These are phyloP conservation scores for Cladosporium sp. DNA, from an alignment of 2,329 filamentous ascomycete genomes.

Conservation along the genomic window DNA sequence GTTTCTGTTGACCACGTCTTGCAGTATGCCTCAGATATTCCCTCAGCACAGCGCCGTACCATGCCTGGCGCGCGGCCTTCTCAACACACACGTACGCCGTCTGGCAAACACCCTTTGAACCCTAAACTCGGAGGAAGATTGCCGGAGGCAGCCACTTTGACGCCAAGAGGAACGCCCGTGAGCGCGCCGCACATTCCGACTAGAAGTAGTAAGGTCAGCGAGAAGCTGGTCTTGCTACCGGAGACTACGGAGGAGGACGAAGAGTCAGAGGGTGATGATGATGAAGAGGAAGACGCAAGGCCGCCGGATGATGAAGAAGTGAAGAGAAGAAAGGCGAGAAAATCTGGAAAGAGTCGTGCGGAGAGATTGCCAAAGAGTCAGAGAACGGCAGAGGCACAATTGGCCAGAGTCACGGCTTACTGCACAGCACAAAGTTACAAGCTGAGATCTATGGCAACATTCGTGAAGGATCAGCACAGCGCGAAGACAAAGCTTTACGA, in stretches of 20 bases:
- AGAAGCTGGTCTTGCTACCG: constrained; percentile 93
- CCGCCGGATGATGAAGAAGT: constrained; percentile 69
- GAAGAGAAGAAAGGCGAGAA: constrained; percentile 61
- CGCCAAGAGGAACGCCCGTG: constrained; percentile 43
- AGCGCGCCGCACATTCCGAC: constrained; percentile 63
- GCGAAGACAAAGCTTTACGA: constrained; percentile 96
- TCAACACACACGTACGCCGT: constrained; percentile 50
- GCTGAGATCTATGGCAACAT: constrained; percentile 82
- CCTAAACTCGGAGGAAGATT: constrained; percentile 45
- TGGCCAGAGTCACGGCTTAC: constrained; percentile 90
- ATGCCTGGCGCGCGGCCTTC: constrained; percentile 59
- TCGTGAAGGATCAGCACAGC: constrained; percentile 81
- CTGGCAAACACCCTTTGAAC: constrained; percentile 53
- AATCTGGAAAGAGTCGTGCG: constrained; percentile 81
- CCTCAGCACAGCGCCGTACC: constrained; percentile 83
- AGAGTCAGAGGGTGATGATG: constrained; percentile 55
- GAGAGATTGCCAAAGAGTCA: constrained; percentile 88
- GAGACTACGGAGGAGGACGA: constrained; percentile 64
- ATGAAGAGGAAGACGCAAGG: constrained; percentile 54
- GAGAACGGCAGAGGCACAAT: constrained; percentile 69
- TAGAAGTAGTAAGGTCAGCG: constrained; percentile 88
- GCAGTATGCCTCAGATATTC: constrained; percentile 90
- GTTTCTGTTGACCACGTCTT: constrained; percentile 93
- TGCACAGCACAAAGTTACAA: constrained; percentile 95
- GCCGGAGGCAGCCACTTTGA: constrained; percentile 30